Evolutionary conservation across 305 asterid species (phyloP).

Genomic region (Fraxinus baroniana): DNA sequence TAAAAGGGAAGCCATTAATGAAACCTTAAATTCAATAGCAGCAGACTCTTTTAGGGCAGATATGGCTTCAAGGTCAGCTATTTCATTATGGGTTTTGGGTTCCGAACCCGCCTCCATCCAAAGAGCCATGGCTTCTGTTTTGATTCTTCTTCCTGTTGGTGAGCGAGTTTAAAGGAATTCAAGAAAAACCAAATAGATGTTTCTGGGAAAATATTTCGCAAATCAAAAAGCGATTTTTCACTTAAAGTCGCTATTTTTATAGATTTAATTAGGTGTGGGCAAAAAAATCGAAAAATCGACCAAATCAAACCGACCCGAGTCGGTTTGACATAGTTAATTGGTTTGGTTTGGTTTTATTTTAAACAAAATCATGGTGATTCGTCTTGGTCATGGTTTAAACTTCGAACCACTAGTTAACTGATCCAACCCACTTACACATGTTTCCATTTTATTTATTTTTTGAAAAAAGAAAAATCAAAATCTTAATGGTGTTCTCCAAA

Average conservation of each 20-base stretch:
- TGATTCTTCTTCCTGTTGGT: not conserved
- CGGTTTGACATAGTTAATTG: no score
- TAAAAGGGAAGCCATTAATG: constrained; percentile 4
- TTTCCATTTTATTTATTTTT: no score
- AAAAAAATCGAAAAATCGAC: no score
- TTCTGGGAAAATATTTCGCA: constrained; percentile 9
- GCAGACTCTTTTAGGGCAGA: constrained; percentile 52
- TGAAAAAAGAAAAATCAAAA: no score
- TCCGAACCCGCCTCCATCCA: constrained; percentile 54
- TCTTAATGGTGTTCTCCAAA: no score
- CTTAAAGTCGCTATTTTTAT: not conserved
- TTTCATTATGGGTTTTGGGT: constrained; percentile 40
- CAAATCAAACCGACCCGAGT: no score
- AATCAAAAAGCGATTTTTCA: constrained; percentile 1
- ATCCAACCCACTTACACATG: no score
- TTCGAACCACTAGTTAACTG: no score
- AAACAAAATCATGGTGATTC: no score
- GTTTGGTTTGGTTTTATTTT: no score
- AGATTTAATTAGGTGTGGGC: not conserved
- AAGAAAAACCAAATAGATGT: constrained; percentile 5
- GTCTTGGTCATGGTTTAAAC: no score
- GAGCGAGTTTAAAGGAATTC: not conserved
- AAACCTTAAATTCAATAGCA: constrained; percentile 63
- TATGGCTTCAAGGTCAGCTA: constrained; percentile 48
- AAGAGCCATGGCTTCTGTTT: constrained; percentile 31